phyloP scores from a whole-genome alignment of 1,139 yeast genomes.

The Yamadazyma atlantica region DNA sequence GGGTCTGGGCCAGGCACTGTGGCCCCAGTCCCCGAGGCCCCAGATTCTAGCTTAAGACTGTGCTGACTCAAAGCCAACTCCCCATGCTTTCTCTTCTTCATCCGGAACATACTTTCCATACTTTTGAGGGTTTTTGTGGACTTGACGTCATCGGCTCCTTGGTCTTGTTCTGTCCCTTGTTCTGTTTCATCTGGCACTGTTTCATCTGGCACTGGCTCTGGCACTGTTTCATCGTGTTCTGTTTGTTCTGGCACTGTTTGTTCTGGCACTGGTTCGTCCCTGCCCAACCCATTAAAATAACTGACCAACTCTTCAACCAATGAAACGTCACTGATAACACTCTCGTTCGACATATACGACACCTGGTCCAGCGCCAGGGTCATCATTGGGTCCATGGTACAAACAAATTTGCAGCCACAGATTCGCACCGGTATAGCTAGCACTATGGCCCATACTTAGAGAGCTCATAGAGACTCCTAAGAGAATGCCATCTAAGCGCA shows the following conservation, averaged over 20 bases:
- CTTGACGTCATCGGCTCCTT: background rate
- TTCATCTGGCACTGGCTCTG: too few relatives aligned
- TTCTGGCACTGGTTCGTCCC: background rate
- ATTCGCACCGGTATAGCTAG: too few relatives aligned
- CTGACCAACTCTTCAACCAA: conserved; percentile 4
- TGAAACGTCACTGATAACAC: background rate
- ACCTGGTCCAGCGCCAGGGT: conserved; percentile 9
- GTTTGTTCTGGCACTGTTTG: background rate
- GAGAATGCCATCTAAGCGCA: too few relatives aligned
- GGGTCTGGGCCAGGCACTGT: too few relatives aligned
- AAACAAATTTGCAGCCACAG: background rate
- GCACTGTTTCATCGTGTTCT: background rate
- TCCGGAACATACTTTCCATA: conserved; percentile 6
- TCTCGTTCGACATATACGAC: conserved; percentile 1
- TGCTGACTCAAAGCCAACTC: conserved; percentile 4
- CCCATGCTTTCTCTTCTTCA: conserved; percentile 6
- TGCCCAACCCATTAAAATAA: conserved; percentile 3
- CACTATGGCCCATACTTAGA: too few relatives aligned
- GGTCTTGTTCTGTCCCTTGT: too few relatives aligned
- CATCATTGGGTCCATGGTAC: background rate
- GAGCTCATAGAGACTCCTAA: too few relatives aligned
- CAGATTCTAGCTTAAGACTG: too few relatives aligned
- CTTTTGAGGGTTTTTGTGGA: conserved; percentile 1
- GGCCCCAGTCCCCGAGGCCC: too few relatives aligned
- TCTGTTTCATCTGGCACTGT: background rate